phyloP scores from a whole-genome alignment of 805 yeast species.

The Metschnikowia henanensis region DNA sequence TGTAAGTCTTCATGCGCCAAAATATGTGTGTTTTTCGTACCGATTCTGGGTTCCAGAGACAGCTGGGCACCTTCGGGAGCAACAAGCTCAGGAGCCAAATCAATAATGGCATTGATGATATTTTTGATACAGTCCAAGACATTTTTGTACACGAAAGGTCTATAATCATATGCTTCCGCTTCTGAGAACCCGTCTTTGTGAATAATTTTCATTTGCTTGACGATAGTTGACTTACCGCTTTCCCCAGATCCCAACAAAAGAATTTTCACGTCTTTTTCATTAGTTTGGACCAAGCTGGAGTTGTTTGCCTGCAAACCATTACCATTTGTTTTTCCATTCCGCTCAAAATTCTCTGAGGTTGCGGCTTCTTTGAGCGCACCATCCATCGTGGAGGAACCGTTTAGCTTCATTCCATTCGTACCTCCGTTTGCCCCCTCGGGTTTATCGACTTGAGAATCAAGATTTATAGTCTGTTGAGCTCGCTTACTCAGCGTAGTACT shows the following conservation, averaged over 20 bases:
- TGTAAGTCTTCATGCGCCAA: conserved; percentile 37
- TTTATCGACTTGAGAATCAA: conserved; percentile 1
- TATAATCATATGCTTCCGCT: conserved; percentile 72
- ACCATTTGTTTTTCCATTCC: conserved; percentile 3
- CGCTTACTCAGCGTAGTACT: conserved; percentile 14
- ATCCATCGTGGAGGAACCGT: conserved; percentile 2
- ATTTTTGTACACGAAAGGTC: conserved; percentile 78
- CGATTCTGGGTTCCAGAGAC: background rate
- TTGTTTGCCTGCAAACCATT: conserved; percentile 12
- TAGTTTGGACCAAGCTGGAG: conserved; percentile 12
- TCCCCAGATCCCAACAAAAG: conserved; percentile 87
- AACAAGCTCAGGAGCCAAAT: conserved; percentile 45
- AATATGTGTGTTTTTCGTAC: background rate
- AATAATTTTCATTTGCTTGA: conserved; percentile 78
- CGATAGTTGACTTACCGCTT: conserved; percentile 76
- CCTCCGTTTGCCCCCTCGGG: background rate
- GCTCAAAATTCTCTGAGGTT: background rate
- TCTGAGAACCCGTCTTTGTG: conserved; percentile 71
- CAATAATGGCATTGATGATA: conserved; percentile 63
- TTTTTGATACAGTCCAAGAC: conserved; percentile 74
- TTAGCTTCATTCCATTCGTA: background rate
- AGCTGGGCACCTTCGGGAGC: conserved; percentile 14
- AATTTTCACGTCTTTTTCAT: conserved; percentile 60
- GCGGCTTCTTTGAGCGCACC: conserved; percentile 3
- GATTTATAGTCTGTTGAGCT: conserved; percentile 16